Percentiles rank a stretch among this genome's conserved stretches.
Conservation (phyloP, 2,329 filamentous ascomycete genomes). For the Colletotrichum sp. region DNA sequence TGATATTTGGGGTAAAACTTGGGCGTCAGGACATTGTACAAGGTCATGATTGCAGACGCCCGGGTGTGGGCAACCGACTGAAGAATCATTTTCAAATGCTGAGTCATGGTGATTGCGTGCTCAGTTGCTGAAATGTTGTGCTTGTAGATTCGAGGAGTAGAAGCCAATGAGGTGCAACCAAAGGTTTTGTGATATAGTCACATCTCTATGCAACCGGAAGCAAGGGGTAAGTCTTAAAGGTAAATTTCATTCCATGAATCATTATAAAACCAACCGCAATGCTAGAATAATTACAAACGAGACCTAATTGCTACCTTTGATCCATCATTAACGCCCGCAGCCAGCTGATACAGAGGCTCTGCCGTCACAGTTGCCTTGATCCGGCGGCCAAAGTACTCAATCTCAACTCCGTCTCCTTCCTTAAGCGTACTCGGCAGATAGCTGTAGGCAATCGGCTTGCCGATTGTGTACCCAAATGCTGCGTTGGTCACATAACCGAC, state of each 20-base stretch:
- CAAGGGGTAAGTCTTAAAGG: no score
- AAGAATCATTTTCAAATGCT: constrained; percentile 38
- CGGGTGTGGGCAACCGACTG: constrained; percentile 35
- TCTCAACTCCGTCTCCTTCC: constrained; percentile 57
- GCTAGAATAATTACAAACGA: not conserved
- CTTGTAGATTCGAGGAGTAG: not conserved
- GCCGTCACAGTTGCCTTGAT: constrained; percentile 57
- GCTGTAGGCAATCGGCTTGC: constrained; percentile 64
- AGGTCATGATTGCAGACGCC: constrained; percentile 32
- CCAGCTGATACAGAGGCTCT: constrained; percentile 49
- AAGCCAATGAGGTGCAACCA: not conserved
- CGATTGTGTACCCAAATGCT: constrained; percentile 63
- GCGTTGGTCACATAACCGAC: constrained; percentile 66
- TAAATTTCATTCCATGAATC: not conserved
- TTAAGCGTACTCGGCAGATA: constrained; percentile 54
- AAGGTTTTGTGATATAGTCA: not conserved
- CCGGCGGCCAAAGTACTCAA: constrained; percentile 65
- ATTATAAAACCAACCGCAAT: not conserved
- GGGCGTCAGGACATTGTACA: constrained; percentile 36
- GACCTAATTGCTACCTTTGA: not conserved
- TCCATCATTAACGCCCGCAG: not conserved
- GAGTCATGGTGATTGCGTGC: not conserved
- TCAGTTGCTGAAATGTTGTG: not conserved
- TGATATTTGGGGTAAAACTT: constrained; percentile 46
- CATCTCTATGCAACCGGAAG: no score